Percentiles rank a stretch among this genome's conserved stretches.
Evolutionary conservation across 176 grass and related monocot species (phyloP).

Genomic region (Hordeum vulgare): MorexV3_pseudomolecules_assembly NC_058518.1:452599941-452600440

Average conservation of each 20-base stretch:
- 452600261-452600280: not conserved
- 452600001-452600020: not conserved
- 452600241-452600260: not conserved
- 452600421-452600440: constrained; percentile 30
- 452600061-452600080: not conserved
- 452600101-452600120: not conserved
- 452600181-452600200: not conserved
- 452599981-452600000: constrained; percentile 42
- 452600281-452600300: too few relatives aligned
- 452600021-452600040: not conserved
- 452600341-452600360: not conserved
- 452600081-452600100: not conserved
- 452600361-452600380: not conserved
- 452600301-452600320: not conserved
- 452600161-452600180: not conserved
- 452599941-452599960: constrained; percentile 19
- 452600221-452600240: not conserved
- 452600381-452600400: constrained; percentile 9
- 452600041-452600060: constrained; percentile 14
- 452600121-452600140: not conserved
- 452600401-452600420: not conserved
- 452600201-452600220: too few relatives aligned
- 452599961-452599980: constrained; percentile 35
- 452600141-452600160: not conserved
- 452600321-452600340: not conserved